phyloP scores from a whole-genome alignment of 345 rosid genomes.

The Garcia nutans region DNA sequence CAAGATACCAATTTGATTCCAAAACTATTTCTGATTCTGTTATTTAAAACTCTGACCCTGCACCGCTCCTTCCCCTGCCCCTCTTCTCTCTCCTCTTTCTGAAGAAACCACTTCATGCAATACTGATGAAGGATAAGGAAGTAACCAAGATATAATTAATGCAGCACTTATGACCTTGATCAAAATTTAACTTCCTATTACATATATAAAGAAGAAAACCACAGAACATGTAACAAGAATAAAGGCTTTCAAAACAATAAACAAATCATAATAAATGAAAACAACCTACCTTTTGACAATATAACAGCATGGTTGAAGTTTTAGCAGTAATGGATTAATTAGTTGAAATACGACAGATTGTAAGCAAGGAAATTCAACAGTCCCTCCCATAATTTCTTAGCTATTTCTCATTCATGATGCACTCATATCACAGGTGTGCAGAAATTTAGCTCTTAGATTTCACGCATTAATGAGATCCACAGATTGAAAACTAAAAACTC shows the following conservation, averaged over 20 bases:
- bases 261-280: background rate
- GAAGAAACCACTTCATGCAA: background rate
- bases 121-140: background rate
- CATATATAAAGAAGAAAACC: background rate
- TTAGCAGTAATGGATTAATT: no score
- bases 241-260: background rate
- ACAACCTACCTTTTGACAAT: background rate
- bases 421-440: background rate
- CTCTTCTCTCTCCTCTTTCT: background rate
- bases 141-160: background rate
- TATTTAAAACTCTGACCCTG: no score
- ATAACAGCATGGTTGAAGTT: no score
- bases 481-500: no score
- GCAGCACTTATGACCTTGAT: background rate
- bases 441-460: background rate
- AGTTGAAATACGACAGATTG: no score
- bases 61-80: no score
- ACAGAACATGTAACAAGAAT: no score
- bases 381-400: background rate
- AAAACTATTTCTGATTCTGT: no score
- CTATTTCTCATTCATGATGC: background rate
- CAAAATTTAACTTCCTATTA: background rate
- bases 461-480: background rate
- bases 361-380: background rate
- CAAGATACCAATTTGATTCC: no score